Percentiles rank a stretch among this genome's conserved stretches.
phyloP scores from a whole-genome alignment of 2,329 filamentous ascomycete species.

The Paecilomyces dactylethromorphus region DNA sequence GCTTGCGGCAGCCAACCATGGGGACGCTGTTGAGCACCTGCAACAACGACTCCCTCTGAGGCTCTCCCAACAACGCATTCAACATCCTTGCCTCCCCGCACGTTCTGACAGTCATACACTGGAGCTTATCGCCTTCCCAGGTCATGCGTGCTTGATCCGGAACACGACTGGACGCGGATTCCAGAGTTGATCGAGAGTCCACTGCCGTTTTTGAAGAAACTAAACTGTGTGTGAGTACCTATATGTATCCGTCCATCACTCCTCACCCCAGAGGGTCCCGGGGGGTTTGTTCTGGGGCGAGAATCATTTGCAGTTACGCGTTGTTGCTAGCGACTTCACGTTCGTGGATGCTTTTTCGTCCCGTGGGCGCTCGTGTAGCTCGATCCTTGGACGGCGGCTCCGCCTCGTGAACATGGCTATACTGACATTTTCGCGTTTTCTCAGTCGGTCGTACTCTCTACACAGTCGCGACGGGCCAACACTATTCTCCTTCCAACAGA shows the following conservation, averaged over 20 bases:
- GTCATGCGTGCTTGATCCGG: slow-evolving; percentile 2
- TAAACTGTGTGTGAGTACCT: not conserved
- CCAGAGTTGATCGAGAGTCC: not conserved
- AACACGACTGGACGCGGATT: slow-evolving; percentile 3
- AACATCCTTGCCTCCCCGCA: not conserved
- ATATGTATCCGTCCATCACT: not conserved
- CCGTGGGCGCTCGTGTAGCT: not conserved
- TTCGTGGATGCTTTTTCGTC: not conserved
- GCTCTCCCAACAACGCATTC: not conserved
- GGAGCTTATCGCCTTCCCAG: not conserved
- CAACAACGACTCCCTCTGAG: not conserved
- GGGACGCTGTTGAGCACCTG: not conserved
- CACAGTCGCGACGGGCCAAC: slow-evolving; percentile 27
- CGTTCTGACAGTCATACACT: not conserved
- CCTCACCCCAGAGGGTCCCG: not conserved
- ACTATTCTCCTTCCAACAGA: slow-evolving; percentile 30
- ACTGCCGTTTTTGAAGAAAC: not conserved
- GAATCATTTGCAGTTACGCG: not conserved
- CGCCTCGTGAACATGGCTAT: slow-evolving; percentile 21
- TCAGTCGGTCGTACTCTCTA: slow-evolving; percentile 27
- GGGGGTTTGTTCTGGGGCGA: not conserved
- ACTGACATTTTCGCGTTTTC: slow-evolving; percentile 32
- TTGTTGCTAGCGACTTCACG: not conserved
- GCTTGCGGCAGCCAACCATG: not conserved
- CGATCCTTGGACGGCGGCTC: not conserved